Conservation (phyloP, 2,329 filamentous ascomycete species). For the Passalora sequoiae region DNA sequence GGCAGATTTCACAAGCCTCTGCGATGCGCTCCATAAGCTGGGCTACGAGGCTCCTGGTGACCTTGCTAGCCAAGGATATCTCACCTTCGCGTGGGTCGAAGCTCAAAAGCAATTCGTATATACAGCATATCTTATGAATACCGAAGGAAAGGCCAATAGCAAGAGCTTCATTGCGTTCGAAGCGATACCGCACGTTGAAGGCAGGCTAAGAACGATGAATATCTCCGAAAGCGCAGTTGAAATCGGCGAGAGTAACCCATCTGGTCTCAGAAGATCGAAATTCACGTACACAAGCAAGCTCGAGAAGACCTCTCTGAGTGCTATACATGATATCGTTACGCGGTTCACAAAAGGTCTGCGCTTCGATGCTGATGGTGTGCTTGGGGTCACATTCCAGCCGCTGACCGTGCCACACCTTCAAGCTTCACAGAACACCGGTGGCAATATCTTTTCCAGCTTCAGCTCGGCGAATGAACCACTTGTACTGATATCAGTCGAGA, state of each 20-base stretch:
- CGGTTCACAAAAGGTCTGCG: constrained; percentile 6
- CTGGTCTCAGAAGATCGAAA: constrained; percentile 16
- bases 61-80: constrained; percentile 14
- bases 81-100: constrained; percentile 20
- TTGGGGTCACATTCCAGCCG: constrained; percentile 19
- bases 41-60: constrained; percentile 6
- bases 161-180: constrained; percentile 14
- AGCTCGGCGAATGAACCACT: constrained; percentile 11
- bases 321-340: constrained; percentile 16
- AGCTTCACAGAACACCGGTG: constrained; percentile 7
- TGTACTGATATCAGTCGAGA: constrained; percentile 17
- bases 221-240: constrained; percentile 17
- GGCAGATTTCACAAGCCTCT: constrained; percentile 10
- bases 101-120: constrained; percentile 15
- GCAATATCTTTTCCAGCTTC: constrained; percentile 21
- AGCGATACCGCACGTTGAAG: constrained; percentile 13
- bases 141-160: constrained; percentile 9
- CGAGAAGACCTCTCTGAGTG: constrained; percentile 11
- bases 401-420: constrained; percentile 20
- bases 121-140: constrained; percentile 19
- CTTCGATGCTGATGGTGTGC: constrained; percentile 11
- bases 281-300: constrained; percentile 20
- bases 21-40: constrained; percentile 13
- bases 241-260: constrained; percentile 12
- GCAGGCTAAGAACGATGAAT: constrained; percentile 15